Percentiles rank a stretch among this genome's conserved stretches.
Evolutionary conservation across 495 filamentous ascomycete genomes (phyloP).

Genomic region (Lasiosphaeria hispida): DNA sequence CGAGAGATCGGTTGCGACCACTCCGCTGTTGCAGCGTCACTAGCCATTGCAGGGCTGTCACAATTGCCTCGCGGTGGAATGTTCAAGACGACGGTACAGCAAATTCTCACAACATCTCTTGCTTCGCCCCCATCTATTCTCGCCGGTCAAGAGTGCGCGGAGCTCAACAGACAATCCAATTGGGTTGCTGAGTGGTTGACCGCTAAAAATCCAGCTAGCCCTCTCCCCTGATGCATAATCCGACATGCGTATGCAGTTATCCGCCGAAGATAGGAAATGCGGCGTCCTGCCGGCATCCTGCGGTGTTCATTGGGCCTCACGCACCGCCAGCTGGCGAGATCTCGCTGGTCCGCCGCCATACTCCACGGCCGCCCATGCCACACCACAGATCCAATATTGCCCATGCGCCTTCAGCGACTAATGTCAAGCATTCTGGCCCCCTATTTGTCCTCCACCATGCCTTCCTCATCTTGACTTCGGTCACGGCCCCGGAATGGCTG

Average conservation of each 20-base stretch:
- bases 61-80: slow-evolving; percentile 5
- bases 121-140: slow-evolving; percentile 2
- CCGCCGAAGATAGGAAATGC: slow-evolving; percentile 27
- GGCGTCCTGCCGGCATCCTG: too few relatives aligned
- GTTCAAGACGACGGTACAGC: not conserved
- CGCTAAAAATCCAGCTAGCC: slow-evolving; percentile 27
- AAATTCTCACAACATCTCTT: slow-evolving; percentile 5
- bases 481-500: slow-evolving; percentile 15
- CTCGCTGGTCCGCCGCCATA: slow-evolving; percentile 40
- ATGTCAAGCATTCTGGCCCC: slow-evolving; percentile 17
- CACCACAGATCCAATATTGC: slow-evolving; percentile 21
- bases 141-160: slow-evolving; percentile 14
- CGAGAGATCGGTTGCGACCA: slow-evolving; percentile 11
- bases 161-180: slow-evolving; percentile 15
- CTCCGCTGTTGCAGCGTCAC: slow-evolving; percentile 5
- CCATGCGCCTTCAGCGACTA: slow-evolving; percentile 24
- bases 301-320: slow-evolving; percentile 33
- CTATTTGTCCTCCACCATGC: slow-evolving; percentile 21
- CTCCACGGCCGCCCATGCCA: slow-evolving; percentile 22
- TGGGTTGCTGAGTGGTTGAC: slow-evolving; percentile 3
- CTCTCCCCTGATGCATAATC: slow-evolving; percentile 27
- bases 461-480: slow-evolving; percentile 12
- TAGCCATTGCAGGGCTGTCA: slow-evolving; percentile 18
- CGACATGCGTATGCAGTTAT: slow-evolving; percentile 32
- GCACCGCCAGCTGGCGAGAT: slow-evolving; percentile 50